Evolutionary conservation across 768 basidiomycete genomes (phyloP).

Genomic region (Kwoniella sp.): DNA sequence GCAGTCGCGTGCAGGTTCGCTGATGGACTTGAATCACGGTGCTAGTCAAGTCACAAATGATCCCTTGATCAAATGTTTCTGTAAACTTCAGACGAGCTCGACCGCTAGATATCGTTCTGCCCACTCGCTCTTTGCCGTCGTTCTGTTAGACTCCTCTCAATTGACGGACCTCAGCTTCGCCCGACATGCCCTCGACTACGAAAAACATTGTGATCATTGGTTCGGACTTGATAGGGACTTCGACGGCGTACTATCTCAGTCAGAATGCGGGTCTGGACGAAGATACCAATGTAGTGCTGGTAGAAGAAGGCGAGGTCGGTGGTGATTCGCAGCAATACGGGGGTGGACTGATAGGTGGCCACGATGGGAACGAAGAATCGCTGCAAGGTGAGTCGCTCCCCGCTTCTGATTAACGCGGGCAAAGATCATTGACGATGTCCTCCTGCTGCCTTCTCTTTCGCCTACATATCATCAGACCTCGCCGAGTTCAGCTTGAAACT

Average conservation of each 20-base stretch:
- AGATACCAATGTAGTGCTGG: conserved; percentile 61
- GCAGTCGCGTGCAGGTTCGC: conserved; percentile 2
- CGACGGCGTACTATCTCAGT: conserved; percentile 75
- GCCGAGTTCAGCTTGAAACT: conserved; percentile 65
- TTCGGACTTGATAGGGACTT: conserved; percentile 80
- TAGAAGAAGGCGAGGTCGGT: conserved; percentile 71
- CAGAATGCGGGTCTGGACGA: conserved; percentile 34
- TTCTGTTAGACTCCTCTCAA: no score
- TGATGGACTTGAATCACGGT: no score
- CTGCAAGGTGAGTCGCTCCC: background rate
- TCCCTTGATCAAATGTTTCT: no score
- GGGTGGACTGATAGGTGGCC: conserved; percentile 64
- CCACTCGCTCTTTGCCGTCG: no score
- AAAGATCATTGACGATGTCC: no score
- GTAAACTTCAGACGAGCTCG: no score
- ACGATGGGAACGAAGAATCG: background rate
- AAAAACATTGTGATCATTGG: conserved; percentile 69
- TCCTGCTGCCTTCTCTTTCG: background rate
- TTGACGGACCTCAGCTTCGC: no score
- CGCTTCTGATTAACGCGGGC: no score
- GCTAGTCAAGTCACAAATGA: no score
- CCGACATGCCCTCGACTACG: background rate
- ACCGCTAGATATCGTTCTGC: no score
- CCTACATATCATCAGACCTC: background rate
- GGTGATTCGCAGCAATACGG: conserved; percentile 32